Percentiles rank a stretch among this genome's conserved stretches.
These are phyloP conservation scores for Moelleriella libera DNA, from an alignment of 2,329 filamentous ascomycete species.

Conservation along the genomic window DNA sequence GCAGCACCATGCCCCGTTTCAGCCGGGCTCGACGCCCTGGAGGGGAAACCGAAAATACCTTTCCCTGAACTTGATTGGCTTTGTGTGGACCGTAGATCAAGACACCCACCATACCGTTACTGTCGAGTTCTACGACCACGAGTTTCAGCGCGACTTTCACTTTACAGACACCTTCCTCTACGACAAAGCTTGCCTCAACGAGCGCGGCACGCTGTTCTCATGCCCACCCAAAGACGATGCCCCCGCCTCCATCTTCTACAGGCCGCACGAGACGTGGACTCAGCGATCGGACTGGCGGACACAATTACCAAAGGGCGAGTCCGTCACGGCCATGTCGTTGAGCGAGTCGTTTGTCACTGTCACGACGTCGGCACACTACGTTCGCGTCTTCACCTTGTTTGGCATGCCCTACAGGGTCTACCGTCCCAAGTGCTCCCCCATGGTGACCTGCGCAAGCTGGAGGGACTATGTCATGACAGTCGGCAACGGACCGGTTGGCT, in stretches of 20 bases:
- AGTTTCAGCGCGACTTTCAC: constrained; percentile 85
- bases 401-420: constrained; percentile 83
- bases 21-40: constrained; percentile 93
- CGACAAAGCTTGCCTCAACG: constrained; percentile 86
- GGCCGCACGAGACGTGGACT: constrained; percentile 95
- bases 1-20: constrained; percentile 70
- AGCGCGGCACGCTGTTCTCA: constrained; percentile 74
- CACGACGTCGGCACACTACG: constrained; percentile 74
- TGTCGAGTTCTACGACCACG: constrained; percentile 93
- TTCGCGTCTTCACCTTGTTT: constrained; percentile 85
- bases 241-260: constrained; percentile 81
- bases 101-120: constrained; percentile 88
- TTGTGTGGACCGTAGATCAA: constrained; percentile 95
- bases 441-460: constrained; percentile 89
- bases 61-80: constrained; percentile 83
- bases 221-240: constrained; percentile 53
- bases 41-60: constrained; percentile 86
- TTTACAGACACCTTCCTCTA: constrained; percentile 95
- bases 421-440: constrained; percentile 77
- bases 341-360: constrained; percentile 86
- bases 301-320: constrained; percentile 73
- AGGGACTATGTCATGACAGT: constrained; percentile 92
- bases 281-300: constrained; percentile 82
- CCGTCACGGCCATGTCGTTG: constrained; percentile 75
- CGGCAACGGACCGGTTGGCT: constrained; percentile 75